Evolutionary conservation across 305 asterid species (phyloP), one percentile per base, ranked within the genome.

Genomic region (Fraxinus platypoda): DNA sequence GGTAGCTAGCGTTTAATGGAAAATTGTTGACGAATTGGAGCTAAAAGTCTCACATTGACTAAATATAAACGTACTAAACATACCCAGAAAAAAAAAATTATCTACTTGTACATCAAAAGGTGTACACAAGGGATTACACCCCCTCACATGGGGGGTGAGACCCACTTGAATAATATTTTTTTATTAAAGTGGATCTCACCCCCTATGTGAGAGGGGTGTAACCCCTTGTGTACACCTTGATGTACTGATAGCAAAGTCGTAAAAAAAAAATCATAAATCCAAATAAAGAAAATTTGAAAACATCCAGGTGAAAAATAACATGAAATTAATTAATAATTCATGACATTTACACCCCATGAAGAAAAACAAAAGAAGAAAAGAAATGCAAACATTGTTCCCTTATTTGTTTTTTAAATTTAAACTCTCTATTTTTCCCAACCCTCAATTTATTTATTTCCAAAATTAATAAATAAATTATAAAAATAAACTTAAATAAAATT

Each of bases 341-440:
- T 84, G 87, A 88, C 90, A 91, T 89, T 86, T 92, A 94, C 94
- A 91, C 90, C 87, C 94, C 83, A 79, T 74, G 86, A 82, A 84
- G 84, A 74, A 88, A 71, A 73, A 33, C 76, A 66, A 68, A 54
- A 54, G 25, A 52, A 21, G 4, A 25, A 59, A 81, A 82, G 79
- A 89, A 82, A 81, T 77, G 81, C 87, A 85, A 84, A 80, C 83
- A 80, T 83, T 83, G 79, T 86, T 74, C 81, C 81, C 82, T 87
- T 71, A 28, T 85, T 87, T 85, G 88, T 81, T 85, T 38, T 76
- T 84, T 78, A 21, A 81, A 81, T 75, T n/a, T 25, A 83, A 76
- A 78, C 82, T 57, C 79, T 83, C 84, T 80, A 38, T 79, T 80
- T 80, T 81, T 85, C 54, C 83, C 73, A 81, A 54, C 79, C 78